Conservation (phyloP, 75 land plant genomes). For the Selaginella tamariscina region DNA sequence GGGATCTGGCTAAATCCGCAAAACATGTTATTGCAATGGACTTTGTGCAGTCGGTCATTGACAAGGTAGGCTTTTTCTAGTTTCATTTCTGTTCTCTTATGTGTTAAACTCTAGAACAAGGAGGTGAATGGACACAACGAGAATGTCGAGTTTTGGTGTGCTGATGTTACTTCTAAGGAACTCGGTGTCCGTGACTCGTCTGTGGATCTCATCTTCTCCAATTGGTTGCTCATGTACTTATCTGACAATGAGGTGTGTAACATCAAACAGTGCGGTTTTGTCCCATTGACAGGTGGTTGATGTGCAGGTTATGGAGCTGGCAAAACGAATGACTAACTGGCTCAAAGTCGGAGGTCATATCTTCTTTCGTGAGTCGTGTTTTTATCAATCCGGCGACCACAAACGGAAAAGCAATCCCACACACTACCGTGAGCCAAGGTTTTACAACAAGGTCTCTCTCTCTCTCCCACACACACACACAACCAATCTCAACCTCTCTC, state of each 20-base stretch:
- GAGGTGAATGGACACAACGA: slow-evolving; percentile 51
- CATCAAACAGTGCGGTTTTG: too few species aligned
- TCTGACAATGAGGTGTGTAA: slow-evolving; percentile 73
- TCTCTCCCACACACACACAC: too few species aligned
- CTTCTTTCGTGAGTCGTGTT: slow-evolving; percentile 97
- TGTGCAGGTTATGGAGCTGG: slow-evolving; percentile 64
- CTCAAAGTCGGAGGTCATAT: slow-evolving; percentile 70
- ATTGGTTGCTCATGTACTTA: slow-evolving; percentile 97
- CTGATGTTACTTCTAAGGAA: slow-evolving; percentile 89
- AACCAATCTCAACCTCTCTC: too few species aligned
- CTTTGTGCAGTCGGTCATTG: slow-evolving; percentile 79
- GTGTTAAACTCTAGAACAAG: slow-evolving; percentile 53
- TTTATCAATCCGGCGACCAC: slow-evolving; percentile 93
- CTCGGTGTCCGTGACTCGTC: slow-evolving; percentile 44
- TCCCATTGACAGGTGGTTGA: too few species aligned
- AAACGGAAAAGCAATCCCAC: slow-evolving; percentile 85
- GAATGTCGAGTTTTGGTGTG: slow-evolving; percentile 79
- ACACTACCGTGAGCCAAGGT: slow-evolving; percentile 88
- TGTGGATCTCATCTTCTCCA: slow-evolving; percentile 81
- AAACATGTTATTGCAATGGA: slow-evolving; percentile 68
- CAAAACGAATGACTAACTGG: slow-evolving; percentile 65
- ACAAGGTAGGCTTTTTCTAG: slow-evolving; percentile 42
- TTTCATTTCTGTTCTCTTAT: not conserved
- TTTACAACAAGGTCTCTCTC: slow-evolving; percentile 91
- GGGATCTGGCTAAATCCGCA: slow-evolving; percentile 78